Evolutionary conservation across 805 yeast species (phyloP).

Genomic region (Cyberlindnera subsufficiens): DNA sequence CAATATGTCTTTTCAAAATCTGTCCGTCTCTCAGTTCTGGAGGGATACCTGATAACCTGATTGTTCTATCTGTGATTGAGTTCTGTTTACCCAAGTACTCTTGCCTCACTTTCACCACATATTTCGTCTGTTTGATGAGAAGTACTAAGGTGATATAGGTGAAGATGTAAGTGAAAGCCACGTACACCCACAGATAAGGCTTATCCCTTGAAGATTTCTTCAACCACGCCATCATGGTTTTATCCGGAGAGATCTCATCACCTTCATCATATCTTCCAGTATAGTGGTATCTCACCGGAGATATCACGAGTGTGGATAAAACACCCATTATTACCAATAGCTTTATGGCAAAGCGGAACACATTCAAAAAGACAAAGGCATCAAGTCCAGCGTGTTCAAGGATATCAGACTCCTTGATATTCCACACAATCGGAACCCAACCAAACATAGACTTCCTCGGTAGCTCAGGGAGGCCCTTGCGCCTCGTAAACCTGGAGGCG

Average conservation of each 20-base stretch:
- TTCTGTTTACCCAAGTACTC: conserved; percentile 77
- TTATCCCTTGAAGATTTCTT: conserved; percentile 20
- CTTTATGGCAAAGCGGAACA: conserved; percentile 83
- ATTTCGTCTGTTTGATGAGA: conserved; percentile 62
- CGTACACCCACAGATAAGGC: conserved; percentile 78
- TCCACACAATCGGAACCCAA: conserved; percentile 69
- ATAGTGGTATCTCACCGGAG: conserved; percentile 78
- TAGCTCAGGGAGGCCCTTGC: conserved; percentile 52
- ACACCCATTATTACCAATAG: conserved; percentile 57
- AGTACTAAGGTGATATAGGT: conserved; percentile 59
- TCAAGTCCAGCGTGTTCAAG: conserved; percentile 90
- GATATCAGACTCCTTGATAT: conserved; percentile 67
- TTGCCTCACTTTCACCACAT: conserved; percentile 76
- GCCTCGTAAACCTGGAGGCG: conserved; percentile 58
- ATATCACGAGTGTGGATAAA: conserved; percentile 67
- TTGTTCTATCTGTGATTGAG: conserved; percentile 87
- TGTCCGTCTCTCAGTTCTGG: conserved; percentile 67
- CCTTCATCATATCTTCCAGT: conserved; percentile 76
- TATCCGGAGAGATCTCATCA: conserved; percentile 19
- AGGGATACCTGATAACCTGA: conserved; percentile 84
- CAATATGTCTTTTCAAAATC: conserved; percentile 69
- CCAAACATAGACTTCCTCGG: conserved; percentile 60
- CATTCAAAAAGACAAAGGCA: conserved; percentile 86
- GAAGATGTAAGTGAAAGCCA: conserved; percentile 80
- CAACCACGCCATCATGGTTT: conserved; percentile 29